These are phyloP conservation scores for Candida vartiovaarae DNA, from an alignment of 805 yeast genomes.

Conservation along the genomic window DNA sequence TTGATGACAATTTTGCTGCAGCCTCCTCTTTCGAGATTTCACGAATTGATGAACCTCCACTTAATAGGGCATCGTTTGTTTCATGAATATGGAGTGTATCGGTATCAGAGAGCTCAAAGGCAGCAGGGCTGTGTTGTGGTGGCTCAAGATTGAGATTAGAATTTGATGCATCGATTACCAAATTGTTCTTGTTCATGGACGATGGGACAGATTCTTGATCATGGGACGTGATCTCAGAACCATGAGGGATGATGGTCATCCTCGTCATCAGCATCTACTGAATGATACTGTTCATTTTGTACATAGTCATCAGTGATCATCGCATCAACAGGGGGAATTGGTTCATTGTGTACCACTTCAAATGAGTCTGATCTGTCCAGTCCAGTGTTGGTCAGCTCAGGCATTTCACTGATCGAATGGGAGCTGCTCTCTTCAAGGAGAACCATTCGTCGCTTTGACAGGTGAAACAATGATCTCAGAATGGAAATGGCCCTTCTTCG, in stretches of 20 bases:
- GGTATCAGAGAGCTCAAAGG: conserved; percentile 15
- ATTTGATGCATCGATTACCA: conserved; percentile 4
- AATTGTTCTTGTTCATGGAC: background rate
- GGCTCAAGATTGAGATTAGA: background rate
- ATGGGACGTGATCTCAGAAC: no score
- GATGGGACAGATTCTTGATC: background rate
- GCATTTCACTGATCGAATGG: no score
- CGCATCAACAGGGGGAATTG: no score
- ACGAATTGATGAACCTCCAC: conserved; percentile 1
- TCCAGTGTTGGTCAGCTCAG: no score
- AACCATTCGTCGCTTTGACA: background rate
- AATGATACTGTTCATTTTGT: no score
- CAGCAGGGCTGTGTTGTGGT: conserved; percentile 10
- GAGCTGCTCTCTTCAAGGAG: background rate
- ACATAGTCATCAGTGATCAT: no score
- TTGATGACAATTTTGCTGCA: background rate
- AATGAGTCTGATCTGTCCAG: no score
- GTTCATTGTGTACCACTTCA: no score
- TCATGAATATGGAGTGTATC: conserved; percentile 20
- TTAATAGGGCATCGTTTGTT: conserved; percentile 1
- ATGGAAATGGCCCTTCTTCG: conserved; percentile 6
- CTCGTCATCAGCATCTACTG: no score
- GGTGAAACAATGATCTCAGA: conserved; percentile 1
- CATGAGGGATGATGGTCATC: no score
- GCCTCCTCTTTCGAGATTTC: conserved; percentile 2